Base-by-base conservation (phyloP, 2,329 filamentous ascomycete species). In the Epicoccum sorghinum region DNA sequence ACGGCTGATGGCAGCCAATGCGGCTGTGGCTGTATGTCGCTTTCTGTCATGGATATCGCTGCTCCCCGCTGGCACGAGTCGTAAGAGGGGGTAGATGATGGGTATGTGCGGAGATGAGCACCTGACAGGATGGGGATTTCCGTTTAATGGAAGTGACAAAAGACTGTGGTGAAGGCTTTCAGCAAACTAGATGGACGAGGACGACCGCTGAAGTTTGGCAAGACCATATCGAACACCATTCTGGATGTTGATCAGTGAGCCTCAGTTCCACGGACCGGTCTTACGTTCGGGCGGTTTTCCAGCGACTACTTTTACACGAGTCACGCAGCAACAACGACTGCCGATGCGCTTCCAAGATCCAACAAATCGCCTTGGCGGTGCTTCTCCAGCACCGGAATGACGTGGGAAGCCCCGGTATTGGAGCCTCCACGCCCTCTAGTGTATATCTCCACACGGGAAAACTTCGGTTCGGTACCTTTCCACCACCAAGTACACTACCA, bases 351-450 rank as follows among this genome's bases (percentile, higher is more conserved):
- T 29, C 54, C 57, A 61, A 52, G 58, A 59, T 32, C 51, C 47
- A 42, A 58, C 59, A 58, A 48, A 46, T 29, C 30, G 35, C 27
- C 65, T 68, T 68, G 64, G 64, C 62, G 47, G 47, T 57, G 55
- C 36, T 61, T 61, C 52, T 52, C 52, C 57, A 47, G 40, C 36
- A 37, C 44, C 33, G 51, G 52, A 12, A 62, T 62, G 52, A 65
- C 56, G 57, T 57, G 47, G 47, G 22, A 52, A 49, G 53, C 55
- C 52, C 58, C 60, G 43, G 43, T 44, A 29, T 39, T 35, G 29
- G 46, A 46, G 46, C 40, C 45, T 44, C 45, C 51, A 49, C 35
- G 40, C 46, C 29, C 25, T 30, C 29, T 44, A 18, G 18, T 18
- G 18, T 18, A 38, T 39, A 57, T 63, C 59, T 58, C 47, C 56